A percentile compares a stretch with the other conserved stretches of the same genome.
phyloP scores from a whole-genome alignment of 257 asterid species.

The Solanum pinnatisectum region DNA sequence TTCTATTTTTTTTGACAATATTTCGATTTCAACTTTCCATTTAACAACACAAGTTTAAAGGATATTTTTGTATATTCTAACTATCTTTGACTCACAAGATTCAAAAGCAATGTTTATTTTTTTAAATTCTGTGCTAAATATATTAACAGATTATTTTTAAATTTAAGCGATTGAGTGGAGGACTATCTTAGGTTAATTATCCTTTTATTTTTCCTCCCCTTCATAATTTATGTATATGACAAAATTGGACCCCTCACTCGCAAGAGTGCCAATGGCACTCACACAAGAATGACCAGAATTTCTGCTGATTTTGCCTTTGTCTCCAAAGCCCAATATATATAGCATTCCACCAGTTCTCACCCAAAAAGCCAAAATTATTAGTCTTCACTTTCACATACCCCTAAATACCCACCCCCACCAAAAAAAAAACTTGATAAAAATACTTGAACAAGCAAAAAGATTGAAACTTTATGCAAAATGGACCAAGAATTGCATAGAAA shows the following conservation, averaged over 20 bases:
- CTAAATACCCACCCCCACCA: background rate
- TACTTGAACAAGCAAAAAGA: background rate
- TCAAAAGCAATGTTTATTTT: rapidly evolving
- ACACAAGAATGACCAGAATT: background rate
- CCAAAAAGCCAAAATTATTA: background rate
- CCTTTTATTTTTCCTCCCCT: background rate
- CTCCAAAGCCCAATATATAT: background rate
- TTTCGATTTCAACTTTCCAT: rapidly evolving
- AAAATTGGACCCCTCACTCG: background rate
- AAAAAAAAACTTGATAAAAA: background rate
- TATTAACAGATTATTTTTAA: background rate
- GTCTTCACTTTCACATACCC: background rate
- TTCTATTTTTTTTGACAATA: background rate
- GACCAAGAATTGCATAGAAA: background rate
- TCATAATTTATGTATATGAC: background rate
- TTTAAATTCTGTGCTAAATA: background rate
- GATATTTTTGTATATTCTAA: too few relatives aligned
- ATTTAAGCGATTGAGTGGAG: background rate
- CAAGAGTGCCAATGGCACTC: background rate
- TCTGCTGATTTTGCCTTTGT: background rate
- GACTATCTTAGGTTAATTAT: background rate
- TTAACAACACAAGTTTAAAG: too few relatives aligned
- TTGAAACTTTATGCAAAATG: background rate
- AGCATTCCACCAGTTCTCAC: background rate
- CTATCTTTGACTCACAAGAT: background rate